Evolutionary conservation across 768 basidiomycete genomes (phyloP).

Genomic region (Tulasnella sp.): DNA sequence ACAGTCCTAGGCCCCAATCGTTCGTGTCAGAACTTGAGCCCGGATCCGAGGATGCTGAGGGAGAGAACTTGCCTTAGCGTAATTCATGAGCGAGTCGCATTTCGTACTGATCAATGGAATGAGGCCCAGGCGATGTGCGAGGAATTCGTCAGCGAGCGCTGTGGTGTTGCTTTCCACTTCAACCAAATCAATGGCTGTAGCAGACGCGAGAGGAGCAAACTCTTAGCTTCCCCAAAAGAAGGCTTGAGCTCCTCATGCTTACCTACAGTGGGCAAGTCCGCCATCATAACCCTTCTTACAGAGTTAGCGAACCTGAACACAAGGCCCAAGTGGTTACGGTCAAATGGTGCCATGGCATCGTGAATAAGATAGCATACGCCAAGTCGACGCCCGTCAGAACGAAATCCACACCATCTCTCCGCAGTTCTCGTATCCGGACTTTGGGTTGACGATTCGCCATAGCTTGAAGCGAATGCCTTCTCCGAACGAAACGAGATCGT

Average conservation of each 20-base stretch:
- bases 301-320: constrained; percentile 78
- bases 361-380: constrained; percentile 49
- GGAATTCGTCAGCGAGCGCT: constrained; percentile 93
- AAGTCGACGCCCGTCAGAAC: constrained; percentile 93
- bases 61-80: constrained; percentile 45
- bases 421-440: constrained; percentile 74
- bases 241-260: constrained; percentile 23
- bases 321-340: constrained; percentile 10
- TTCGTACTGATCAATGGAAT: constrained; percentile 79
- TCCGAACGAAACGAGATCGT: neutral
- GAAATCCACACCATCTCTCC: constrained; percentile 80
- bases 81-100: constrained; percentile 79
- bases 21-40: neutral
- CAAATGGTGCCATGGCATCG: neutral
- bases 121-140: constrained; percentile 92
- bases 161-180: constrained; percentile 85
- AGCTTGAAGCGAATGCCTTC: neutral
- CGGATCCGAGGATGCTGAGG: neutral
- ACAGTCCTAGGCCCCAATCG: constrained; percentile 61
- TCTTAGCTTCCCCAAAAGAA: neutral
- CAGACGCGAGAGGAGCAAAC: too few relatives aligned
- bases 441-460: constrained; percentile 16
- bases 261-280: constrained; percentile 95
- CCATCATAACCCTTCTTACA: constrained; percentile 85
- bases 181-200: constrained; percentile 88